Evolutionary conservation across 495 filamentous ascomycete genomes (phyloP).

Genomic region (Penicillium riverlandense): DNA sequence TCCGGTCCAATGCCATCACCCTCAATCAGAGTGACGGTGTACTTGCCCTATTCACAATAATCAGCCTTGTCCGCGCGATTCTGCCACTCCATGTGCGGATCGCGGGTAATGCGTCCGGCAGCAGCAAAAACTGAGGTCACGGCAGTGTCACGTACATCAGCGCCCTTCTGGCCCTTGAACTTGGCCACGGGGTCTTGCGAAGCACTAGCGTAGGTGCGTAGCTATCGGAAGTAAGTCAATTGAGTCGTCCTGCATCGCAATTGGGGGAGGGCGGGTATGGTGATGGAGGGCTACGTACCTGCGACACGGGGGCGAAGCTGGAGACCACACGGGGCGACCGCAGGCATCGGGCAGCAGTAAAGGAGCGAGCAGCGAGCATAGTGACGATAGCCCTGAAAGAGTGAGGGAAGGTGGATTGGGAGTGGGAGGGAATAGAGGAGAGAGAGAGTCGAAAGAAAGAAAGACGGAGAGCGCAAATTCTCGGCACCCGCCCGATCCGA

Average conservation of each 20-base stretch:
- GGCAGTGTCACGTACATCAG: conserved; percentile 55
- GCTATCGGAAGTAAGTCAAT: conserved; percentile 29
- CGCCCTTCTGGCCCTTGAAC: conserved; percentile 82
- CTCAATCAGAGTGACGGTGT: conserved; percentile 93
- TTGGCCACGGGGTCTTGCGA: conserved; percentile 73
- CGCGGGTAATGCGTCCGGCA: conserved; percentile 12
- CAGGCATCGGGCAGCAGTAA: conserved; percentile 50
- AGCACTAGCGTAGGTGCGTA: conserved; percentile 44
- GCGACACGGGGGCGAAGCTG: conserved; percentile 41
- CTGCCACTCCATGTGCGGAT: neutral
- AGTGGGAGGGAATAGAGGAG: conserved; percentile 20
- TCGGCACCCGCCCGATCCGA: conserved; percentile 37
- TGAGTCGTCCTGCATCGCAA: conserved; percentile 2
- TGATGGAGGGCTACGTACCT: conserved; percentile 33
- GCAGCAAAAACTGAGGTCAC: conserved; percentile 16
- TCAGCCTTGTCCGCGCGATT: conserved; percentile 1
- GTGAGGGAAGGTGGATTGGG: conserved; percentile 16
- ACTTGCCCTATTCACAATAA: conserved; percentile 64
- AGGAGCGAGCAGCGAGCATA: conserved; percentile 55
- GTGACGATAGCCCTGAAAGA: conserved; percentile 24
- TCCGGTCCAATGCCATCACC: conserved; percentile 98
- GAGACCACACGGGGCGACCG: conserved; percentile 41
- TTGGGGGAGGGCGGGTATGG: neutral
- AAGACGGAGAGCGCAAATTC: conserved; percentile 18
- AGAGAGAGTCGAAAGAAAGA: conserved; percentile 11